Evolutionary conservation across 2,329 filamentous ascomycete genomes (phyloP).

Genomic region (Huntiella moniliformis): DNA sequence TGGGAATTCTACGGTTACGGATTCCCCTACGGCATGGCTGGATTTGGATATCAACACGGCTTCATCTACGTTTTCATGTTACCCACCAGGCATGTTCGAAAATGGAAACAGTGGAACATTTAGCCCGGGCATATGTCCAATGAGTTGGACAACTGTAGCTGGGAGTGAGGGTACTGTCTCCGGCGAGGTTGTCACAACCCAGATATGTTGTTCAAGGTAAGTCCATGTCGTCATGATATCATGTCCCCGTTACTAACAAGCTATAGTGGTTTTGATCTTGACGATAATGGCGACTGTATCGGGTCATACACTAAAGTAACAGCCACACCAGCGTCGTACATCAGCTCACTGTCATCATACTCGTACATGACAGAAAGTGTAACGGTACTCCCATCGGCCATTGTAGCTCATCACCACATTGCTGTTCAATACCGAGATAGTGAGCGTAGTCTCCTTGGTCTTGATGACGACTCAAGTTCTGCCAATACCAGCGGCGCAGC

Average conservation of each 20-base stretch:
- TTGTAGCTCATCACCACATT: slow-evolving; percentile 21
- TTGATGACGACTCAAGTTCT: slow-evolving; percentile 15
- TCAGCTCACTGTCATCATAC: slow-evolving; percentile 18
- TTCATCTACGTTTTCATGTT: slow-evolving; percentile 22
- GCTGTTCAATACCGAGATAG: slow-evolving; percentile 21
- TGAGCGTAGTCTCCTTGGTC: slow-evolving; percentile 19
- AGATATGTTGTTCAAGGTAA: slow-evolving; percentile 24
- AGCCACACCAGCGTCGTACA: slow-evolving; percentile 21
- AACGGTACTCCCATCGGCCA: slow-evolving; percentile 21
- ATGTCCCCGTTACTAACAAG: background rate
- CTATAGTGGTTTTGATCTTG: slow-evolving; percentile 20
- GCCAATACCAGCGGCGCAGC: background rate
- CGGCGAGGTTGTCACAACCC: slow-evolving; percentile 20
- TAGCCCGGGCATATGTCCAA: slow-evolving; percentile 23
- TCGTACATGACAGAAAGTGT: slow-evolving; percentile 11
- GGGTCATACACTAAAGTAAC: slow-evolving; percentile 20
- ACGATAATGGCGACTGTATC: slow-evolving; percentile 18
- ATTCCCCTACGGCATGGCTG: slow-evolving; percentile 18
- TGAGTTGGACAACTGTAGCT: slow-evolving; percentile 23
- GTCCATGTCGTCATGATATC: slow-evolving; percentile 12
- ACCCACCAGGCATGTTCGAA: slow-evolving; percentile 23
- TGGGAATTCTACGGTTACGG: slow-evolving; percentile 4
- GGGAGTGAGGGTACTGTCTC: slow-evolving; percentile 16
- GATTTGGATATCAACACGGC: slow-evolving; percentile 21
- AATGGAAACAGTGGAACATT: slow-evolving; percentile 21